Conservation (phyloP, 768 basidiomycete species). For the Hemileccinum impolitum region DNA sequence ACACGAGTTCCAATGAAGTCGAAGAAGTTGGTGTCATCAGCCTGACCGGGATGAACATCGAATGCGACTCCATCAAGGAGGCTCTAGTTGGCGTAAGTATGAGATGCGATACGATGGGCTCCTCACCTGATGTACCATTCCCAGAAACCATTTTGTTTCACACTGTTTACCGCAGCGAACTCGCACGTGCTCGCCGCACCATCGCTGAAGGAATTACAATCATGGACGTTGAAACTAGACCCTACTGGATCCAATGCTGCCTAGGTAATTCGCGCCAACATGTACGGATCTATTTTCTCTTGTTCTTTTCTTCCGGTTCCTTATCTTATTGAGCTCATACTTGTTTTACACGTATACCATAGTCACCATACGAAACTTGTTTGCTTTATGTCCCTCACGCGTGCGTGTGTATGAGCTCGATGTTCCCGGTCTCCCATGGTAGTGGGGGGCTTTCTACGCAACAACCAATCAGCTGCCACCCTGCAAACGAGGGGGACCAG, state of each 20-base stretch:
- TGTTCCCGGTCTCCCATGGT: no score
- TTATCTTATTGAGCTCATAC: constrained; percentile 21
- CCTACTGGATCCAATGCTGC: constrained; percentile 64
- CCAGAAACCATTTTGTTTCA: constrained; percentile 84
- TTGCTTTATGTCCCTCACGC: constrained; percentile 2
- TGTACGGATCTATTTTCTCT: background rate
- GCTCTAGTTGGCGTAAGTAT: constrained; percentile 73
- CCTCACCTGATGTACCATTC: constrained; percentile 5
- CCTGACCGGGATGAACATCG: constrained; percentile 79
- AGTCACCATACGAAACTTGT: constrained; percentile 14
- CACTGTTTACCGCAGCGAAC: constrained; percentile 88
- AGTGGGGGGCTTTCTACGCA: no score
- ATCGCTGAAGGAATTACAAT: constrained; percentile 74
- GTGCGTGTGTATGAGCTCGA: background rate
- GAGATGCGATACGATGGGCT: background rate
- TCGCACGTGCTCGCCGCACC: constrained; percentile 87
- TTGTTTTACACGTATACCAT: constrained; percentile 27
- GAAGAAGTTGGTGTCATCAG: constrained; percentile 84
- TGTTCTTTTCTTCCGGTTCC: constrained; percentile 1
- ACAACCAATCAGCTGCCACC: no score
- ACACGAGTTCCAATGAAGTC: constrained; percentile 77
- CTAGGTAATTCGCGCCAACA: constrained; percentile 20
- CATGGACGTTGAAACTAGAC: constrained; percentile 84
- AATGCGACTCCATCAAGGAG: constrained; percentile 85
- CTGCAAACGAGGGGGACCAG: no score